These are phyloP conservation scores for Rosellinia necatrix DNA, from an alignment of 2,329 filamentous ascomycete genomes.

Conservation along the genomic window DNA sequence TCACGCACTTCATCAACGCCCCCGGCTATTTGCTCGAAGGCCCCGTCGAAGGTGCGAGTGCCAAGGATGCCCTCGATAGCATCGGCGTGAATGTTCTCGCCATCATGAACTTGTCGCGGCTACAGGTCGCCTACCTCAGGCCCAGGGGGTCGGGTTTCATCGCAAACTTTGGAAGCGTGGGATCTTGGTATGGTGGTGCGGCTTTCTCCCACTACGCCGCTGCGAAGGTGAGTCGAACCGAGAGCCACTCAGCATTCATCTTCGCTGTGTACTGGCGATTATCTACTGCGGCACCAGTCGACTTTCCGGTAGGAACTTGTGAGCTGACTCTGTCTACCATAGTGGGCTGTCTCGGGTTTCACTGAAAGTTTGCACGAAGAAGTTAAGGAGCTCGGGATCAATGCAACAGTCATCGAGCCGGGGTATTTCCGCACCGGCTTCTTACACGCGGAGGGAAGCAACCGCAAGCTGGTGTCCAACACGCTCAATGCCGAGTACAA, in stretches of 20 bases:
- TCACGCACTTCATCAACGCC: conserved; percentile 55
- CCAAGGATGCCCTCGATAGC: conserved; percentile 36
- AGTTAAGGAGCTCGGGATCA: conserved; percentile 44
- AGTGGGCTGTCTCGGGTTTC: conserved; percentile 46
- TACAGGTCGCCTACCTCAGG: conserved; percentile 46
- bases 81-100: conserved; percentile 50
- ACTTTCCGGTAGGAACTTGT: neutral
- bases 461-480: conserved; percentile 31
- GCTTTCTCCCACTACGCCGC: conserved; percentile 44
- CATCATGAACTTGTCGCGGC: conserved; percentile 44
- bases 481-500: conserved; percentile 42
- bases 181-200: conserved; percentile 41
- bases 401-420: conserved; percentile 52
- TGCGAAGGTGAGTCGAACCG: conserved; percentile 38
- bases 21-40: conserved; percentile 52
- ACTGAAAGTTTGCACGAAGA: conserved; percentile 44
- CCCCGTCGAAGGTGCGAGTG: conserved; percentile 46
- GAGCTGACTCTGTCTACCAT: neutral
- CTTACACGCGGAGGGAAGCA: conserved; percentile 44
- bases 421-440: conserved; percentile 59
- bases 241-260: neutral
- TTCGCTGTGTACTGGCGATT: neutral
- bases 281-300: neutral
- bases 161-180: conserved; percentile 49
- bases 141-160: conserved; percentile 40